Evolutionary conservation across 495 filamentous ascomycete genomes (phyloP).

Genomic region (Aspergillus mulundensis): DNA sequence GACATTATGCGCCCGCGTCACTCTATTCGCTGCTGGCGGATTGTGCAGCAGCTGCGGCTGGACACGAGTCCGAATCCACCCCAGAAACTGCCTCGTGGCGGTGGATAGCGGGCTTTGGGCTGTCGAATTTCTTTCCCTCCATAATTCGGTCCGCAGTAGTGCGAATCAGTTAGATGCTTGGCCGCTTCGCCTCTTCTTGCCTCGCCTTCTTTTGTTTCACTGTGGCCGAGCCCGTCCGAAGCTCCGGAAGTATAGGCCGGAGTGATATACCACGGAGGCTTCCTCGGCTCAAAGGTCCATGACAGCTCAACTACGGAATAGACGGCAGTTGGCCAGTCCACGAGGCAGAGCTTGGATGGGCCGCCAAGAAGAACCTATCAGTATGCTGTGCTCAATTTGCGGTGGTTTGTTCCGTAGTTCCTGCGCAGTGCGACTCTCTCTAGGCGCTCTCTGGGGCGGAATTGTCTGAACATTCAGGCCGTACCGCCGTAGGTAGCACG

Average conservation of each 20-base stretch:
- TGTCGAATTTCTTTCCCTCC: not conserved
- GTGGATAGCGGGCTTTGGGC: not conserved
- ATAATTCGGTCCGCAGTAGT: not conserved
- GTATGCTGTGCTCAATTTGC: constrained; percentile 3
- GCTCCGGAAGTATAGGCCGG: not conserved
- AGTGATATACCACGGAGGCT: not conserved
- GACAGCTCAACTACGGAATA: not conserved
- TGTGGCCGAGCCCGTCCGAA: not conserved
- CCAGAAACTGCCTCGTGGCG: not conserved
- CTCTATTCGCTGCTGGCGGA: not conserved
- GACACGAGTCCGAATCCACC: not conserved
- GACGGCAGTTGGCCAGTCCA: not conserved
- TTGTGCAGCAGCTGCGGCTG: not conserved
- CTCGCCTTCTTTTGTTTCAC: not conserved
- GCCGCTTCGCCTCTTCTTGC: not conserved
- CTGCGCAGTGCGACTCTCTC: not conserved
- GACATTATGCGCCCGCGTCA: not conserved
- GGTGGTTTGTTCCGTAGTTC: not conserved
- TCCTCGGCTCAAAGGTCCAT: not conserved
- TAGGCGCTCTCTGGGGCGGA: not conserved
- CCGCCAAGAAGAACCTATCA: constrained; percentile 3
- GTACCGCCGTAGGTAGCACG: not conserved
- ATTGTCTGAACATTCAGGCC: not conserved
- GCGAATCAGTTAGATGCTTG: not conserved
- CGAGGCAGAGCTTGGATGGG: not conserved